Evolutionary conservation across 2,329 filamentous ascomycete species (phyloP).

Genomic region (Trichoderma koningii): DNA sequence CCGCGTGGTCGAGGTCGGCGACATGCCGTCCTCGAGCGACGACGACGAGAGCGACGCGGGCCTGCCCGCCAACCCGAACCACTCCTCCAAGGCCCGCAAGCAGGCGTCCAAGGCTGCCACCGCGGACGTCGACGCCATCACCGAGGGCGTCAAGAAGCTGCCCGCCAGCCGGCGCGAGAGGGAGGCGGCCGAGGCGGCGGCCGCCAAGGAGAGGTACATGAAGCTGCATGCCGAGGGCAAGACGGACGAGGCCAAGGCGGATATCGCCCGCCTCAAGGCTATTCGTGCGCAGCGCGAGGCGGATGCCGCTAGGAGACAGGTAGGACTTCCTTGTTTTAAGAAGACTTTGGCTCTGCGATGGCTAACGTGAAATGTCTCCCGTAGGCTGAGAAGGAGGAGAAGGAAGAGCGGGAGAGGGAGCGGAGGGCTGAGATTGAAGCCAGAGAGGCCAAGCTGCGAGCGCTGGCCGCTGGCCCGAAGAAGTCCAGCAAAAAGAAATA

Average conservation of each 20-base stretch:
- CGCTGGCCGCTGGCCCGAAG: constrained; percentile 54
- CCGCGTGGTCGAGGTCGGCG: constrained; percentile 75
- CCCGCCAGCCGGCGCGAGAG: constrained; percentile 56
- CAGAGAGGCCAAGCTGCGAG: constrained; percentile 58
- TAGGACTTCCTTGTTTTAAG: constrained; percentile 38
- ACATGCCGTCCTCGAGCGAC: constrained; percentile 73
- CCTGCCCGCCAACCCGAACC: constrained; percentile 83
- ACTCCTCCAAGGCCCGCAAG: constrained; percentile 71
- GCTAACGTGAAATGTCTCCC: background rate
- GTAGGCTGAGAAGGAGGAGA: constrained; percentile 61
- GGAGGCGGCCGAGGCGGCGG: constrained; percentile 80
- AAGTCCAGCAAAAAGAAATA: constrained; percentile 52
- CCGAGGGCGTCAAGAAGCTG: constrained; percentile 59
- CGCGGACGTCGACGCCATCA: constrained; percentile 50
- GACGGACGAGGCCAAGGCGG: constrained; percentile 91
- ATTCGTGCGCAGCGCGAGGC: constrained; percentile 85
- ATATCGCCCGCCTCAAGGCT: constrained; percentile 77
- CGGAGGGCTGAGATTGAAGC: constrained; percentile 56
- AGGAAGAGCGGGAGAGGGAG: constrained; percentile 52
- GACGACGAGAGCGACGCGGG: constrained; percentile 59
- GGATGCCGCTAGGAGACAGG: constrained; percentile 80
- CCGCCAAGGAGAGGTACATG: constrained; percentile 86
- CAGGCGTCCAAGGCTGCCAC: constrained; percentile 48
- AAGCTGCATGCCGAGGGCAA: constrained; percentile 93
- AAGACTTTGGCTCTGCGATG: too few species aligned